phyloP scores from a whole-genome alignment of 2,329 filamentous ascomycete species.

The Rachicladosporium sp. region DNA sequence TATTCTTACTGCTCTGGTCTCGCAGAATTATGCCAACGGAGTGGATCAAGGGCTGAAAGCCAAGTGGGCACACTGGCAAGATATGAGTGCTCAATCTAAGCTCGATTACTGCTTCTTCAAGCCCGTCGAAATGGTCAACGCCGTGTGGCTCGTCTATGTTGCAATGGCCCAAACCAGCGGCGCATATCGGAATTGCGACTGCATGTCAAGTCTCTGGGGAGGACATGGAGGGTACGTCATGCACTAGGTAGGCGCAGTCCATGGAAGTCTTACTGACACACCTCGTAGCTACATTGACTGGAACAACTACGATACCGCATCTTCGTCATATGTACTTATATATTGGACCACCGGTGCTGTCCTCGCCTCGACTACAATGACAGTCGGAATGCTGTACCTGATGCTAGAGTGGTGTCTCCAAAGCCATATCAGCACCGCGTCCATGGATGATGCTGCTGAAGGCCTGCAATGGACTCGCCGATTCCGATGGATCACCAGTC shows the following conservation, averaged over 20 bases:
- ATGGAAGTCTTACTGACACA: too few relatives aligned
- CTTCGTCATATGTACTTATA: conserved; percentile 14
- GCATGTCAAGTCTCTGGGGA: conserved; percentile 28
- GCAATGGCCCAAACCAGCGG: conserved; percentile 31
- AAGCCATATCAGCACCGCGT: conserved; percentile 22
- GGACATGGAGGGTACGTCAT: conserved; percentile 10
- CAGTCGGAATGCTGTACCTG: conserved; percentile 24
- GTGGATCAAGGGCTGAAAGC: background rate
- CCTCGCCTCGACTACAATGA: conserved; percentile 21
- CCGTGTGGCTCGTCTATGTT: conserved; percentile 27
- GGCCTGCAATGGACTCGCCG: conserved; percentile 8
- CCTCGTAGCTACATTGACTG: conserved; percentile 29
- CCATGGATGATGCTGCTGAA: conserved; percentile 5
- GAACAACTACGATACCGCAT: conserved; percentile 21
- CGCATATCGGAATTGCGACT: conserved; percentile 30
- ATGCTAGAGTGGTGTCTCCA: conserved; percentile 29
- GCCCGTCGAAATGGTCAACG: conserved; percentile 26
- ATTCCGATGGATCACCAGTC: conserved; percentile 7
- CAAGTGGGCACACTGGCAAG: background rate
- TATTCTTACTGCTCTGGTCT: background rate
- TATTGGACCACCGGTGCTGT: conserved; percentile 25
- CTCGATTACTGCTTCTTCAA: conserved; percentile 20
- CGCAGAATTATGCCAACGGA: background rate
- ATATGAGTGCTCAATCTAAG: conserved; percentile 3
- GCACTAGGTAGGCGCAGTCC: too few relatives aligned